Evolutionary conservation across 2,329 filamentous ascomycete species (phyloP), one percentile per base, ranked within the genome.

Genomic region (Aaosphaeria arxii): DNA sequence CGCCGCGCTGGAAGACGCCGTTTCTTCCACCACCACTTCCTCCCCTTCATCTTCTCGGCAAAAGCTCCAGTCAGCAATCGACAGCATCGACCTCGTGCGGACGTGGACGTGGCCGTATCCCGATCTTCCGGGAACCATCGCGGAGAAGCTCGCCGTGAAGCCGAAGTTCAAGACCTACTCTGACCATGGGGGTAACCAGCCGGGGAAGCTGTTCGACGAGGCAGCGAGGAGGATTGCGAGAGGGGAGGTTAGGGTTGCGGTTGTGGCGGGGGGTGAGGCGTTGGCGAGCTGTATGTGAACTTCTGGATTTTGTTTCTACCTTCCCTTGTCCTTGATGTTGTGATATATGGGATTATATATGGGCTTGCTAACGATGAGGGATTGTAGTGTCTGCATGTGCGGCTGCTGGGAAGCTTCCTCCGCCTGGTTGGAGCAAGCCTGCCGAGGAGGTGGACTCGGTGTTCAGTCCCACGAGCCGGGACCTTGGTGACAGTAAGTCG

Each of bases 41-140:
- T 35, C 32, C n/a, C 33, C 33, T n/a, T 9, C 33, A 9, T 36
- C 33, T 36, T n/a, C 33, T 9, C 48, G 61, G 2, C 57, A 67
- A 0, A 24, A 24, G 17, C 59, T 85, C 0, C 72, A 73, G 50
- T 57, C 69, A 0, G 64, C 66, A 1, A 77, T 85, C 45, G 83
- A 86, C 59, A 81, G 78, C 54, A 72, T 87, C 41, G 72, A 78
- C 40, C 76, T 85, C 4, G 82, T 86, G 7, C 75, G 74, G 38
- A 81, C 81, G 0, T 87, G 84, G 84, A 85, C 84, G 0, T 86
- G 84, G 84, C 77, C 79, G 1, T 87, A 87, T 58, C 66, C 73
- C 1, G 78, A 87, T 59, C 64, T 86, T 1, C 81, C 83, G 0
- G 73, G 71, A 5, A 66, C 82, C 1, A 60, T 88, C 5, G 72